Percentiles rank a stretch among this genome's conserved stretches.
Conservation (phyloP, 176 grass and related monocot genomes). For the Eleusine coracana region DNA sequence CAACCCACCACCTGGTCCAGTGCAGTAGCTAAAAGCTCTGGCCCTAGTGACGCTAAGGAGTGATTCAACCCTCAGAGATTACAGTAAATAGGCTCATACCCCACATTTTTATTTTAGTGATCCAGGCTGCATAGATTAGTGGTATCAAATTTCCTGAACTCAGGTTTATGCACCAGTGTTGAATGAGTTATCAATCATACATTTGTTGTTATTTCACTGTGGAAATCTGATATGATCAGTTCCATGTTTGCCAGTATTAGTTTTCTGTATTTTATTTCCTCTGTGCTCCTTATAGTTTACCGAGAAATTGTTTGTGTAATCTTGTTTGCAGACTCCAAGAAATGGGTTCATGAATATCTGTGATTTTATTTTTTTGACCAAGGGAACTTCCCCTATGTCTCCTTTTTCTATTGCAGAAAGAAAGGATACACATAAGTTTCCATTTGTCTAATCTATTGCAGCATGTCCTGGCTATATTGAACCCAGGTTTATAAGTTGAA, state of each 20-base stretch:
- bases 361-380: too few relatives aligned
- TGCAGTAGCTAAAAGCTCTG: constrained; percentile 51
- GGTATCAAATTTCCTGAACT: constrained; percentile 35
- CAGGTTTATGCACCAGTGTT: constrained; percentile 6
- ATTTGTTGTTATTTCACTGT: constrained; percentile 30
- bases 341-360: constrained; percentile 21
- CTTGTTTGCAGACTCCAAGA: constrained; percentile 1
- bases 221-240: constrained; percentile 30
- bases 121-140: constrained; percentile 32
- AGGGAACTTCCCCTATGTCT: too few relatives aligned
- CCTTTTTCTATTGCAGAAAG: too few relatives aligned
- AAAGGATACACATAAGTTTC: too few relatives aligned
- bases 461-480: too few relatives aligned
- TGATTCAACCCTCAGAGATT: constrained; percentile 31
- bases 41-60: constrained; percentile 32
- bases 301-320: constrained; percentile 6
- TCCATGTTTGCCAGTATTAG: constrained; percentile 35
- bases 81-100: constrained; percentile 49
- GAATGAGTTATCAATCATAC: constrained; percentile 44
- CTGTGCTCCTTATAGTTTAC: neutral
- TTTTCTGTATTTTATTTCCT: constrained; percentile 9
- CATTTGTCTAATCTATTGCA: too few relatives aligned
- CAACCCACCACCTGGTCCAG: constrained; percentile 40
- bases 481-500: too few relatives aligned
- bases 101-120: constrained; percentile 36